Conservation (phyloP, 2,329 filamentous ascomycete species). For the Botrytis paeoniae region DNA sequence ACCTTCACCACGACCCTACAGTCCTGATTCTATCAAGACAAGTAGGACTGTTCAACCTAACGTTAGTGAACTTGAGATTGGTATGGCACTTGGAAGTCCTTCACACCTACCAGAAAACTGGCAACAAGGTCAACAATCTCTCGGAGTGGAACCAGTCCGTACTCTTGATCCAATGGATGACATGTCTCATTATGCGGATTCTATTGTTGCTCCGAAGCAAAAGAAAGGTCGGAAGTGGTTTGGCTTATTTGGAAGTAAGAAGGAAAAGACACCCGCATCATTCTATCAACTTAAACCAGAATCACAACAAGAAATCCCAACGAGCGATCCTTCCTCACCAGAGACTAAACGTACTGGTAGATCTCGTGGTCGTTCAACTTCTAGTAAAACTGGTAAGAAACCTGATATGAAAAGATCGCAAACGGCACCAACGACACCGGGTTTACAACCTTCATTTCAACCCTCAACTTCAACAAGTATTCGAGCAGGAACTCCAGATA, state of each 20-base stretch:
- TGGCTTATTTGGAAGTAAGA: constrained; percentile 44
- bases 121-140: constrained; percentile 24
- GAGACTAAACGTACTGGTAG: constrained; percentile 23
- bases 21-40: constrained; percentile 8
- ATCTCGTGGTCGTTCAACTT: constrained; percentile 28
- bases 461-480: background rate
- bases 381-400: constrained; percentile 30
- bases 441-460: constrained; percentile 22
- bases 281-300: constrained; percentile 37
- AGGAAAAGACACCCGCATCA: constrained; percentile 39
- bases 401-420: constrained; percentile 31
- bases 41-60: background rate
- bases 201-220: constrained; percentile 23
- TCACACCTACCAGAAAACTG: constrained; percentile 39
- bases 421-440: constrained; percentile 30
- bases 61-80: constrained; percentile 47
- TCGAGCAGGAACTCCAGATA: constrained; percentile 24
- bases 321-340: constrained; percentile 8
- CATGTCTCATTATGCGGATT: constrained; percentile 19
- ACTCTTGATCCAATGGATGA: constrained; percentile 32
- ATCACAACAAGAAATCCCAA: constrained; percentile 15
- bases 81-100: constrained; percentile 73
- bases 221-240: constrained; percentile 62
- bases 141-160: constrained; percentile 18
- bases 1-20: background rate